These are phyloP conservation scores for Alternaria brassicicola DNA, from an alignment of 2,329 filamentous ascomycete species.

Conservation along the genomic window DNA sequence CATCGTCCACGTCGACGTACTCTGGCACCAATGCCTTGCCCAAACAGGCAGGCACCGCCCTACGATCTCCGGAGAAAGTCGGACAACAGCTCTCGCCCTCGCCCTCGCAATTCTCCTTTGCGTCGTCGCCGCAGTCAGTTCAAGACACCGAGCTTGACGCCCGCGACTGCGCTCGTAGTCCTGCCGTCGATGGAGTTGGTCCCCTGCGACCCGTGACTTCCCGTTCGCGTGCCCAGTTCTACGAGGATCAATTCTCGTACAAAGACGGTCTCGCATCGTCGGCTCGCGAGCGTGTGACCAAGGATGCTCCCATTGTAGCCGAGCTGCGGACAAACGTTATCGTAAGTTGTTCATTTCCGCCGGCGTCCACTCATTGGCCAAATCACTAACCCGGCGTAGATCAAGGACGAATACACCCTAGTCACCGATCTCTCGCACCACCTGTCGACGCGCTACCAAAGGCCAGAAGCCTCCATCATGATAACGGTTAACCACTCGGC, in stretches of 20 bases:
- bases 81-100: constrained; percentile 43
- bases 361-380: constrained; percentile 14
- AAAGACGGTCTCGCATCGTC: constrained; percentile 42
- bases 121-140: constrained; percentile 41
- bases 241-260: constrained; percentile 48
- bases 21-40: constrained; percentile 44
- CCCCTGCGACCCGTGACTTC: constrained; percentile 21
- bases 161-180: constrained; percentile 26
- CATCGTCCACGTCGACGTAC: constrained; percentile 44
- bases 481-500: constrained; percentile 77
- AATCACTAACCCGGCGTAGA: constrained; percentile 54
- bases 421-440: constrained; percentile 75
- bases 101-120: constrained; percentile 48
- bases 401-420: constrained; percentile 76
- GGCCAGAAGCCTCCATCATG: constrained; percentile 74
- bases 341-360: constrained; percentile 46
- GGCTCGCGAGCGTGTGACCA: constrained; percentile 51
- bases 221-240: constrained; percentile 45
- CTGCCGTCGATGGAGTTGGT: constrained; percentile 26
- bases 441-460: constrained; percentile 75
- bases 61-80: constrained; percentile 36
- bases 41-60: constrained; percentile 41
- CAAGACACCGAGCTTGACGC: constrained; percentile 25
- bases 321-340: constrained; percentile 59
- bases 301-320: constrained; percentile 56